phyloP scores from a whole-genome alignment of 148 eudicot species.

The Rhododendron kiyosumense region DNA sequence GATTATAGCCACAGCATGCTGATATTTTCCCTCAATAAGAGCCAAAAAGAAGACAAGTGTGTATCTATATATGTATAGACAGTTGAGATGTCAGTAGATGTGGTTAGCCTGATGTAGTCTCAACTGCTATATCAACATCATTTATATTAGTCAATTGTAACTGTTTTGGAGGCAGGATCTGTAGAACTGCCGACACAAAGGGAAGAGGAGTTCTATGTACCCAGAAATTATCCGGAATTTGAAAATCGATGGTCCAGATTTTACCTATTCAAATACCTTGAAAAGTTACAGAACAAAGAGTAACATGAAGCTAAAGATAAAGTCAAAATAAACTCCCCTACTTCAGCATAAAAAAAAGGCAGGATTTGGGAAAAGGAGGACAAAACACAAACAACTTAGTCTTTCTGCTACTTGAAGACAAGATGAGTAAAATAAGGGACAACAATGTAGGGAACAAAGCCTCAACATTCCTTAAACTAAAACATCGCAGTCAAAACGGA shows the following conservation, averaged over 20 bases:
- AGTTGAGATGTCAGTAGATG: background rate
- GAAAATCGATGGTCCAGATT: too few relatives aligned
- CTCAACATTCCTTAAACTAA: slow-evolving; percentile 2
- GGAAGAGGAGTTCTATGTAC: background rate
- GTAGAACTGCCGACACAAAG: background rate
- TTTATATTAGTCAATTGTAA: background rate
- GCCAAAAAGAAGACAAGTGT: background rate
- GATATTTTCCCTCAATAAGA: background rate
- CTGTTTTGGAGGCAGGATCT: background rate
- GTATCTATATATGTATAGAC: too few relatives aligned
- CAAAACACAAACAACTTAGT: background rate
- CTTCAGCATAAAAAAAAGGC: background rate
- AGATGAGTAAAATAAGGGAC: slow-evolving; percentile 25
- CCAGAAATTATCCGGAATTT: too few relatives aligned
- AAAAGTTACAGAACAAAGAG: background rate
- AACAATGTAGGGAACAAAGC: slow-evolving; percentile 11
- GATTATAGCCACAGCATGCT: background rate
- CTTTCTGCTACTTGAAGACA: slow-evolving; percentile 15
- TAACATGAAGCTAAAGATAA: background rate
- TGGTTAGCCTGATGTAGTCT: background rate
- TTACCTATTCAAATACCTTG: background rate
- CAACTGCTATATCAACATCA: background rate
- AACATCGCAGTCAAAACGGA: slow-evolving; percentile 5
- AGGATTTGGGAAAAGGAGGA: background rate
- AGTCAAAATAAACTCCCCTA: slow-evolving; percentile 1